Evolutionary conservation across 2,329 filamentous ascomycete species (phyloP).

Genomic region (Rhexocercosporidium sp.): DNA sequence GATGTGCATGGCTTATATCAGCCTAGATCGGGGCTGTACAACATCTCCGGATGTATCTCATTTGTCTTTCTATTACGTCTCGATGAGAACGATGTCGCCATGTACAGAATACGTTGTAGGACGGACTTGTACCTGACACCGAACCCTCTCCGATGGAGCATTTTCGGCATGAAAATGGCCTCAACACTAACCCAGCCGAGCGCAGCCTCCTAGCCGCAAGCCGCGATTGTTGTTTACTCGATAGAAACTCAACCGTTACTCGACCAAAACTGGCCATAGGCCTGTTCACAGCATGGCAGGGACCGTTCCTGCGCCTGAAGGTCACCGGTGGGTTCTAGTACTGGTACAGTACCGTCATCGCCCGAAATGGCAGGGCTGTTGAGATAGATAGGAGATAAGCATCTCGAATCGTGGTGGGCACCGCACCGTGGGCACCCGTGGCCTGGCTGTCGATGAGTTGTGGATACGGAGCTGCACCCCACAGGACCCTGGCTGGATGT

Average conservation of each 20-base stretch:
- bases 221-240: constrained; percentile 30
- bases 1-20: not conserved
- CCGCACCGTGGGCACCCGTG: constrained; percentile 14
- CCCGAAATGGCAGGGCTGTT: constrained; percentile 5
- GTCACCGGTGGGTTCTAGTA: not conserved
- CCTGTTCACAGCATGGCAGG: not conserved
- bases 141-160: not conserved
- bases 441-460: constrained; percentile 20
- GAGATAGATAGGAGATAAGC: constrained; percentile 35
- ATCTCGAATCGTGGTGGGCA: constrained; percentile 19
- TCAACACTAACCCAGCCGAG: not conserved
- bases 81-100: not conserved
- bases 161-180: not conserved
- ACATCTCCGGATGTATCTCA: not conserved
- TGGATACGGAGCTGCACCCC: constrained; percentile 34
- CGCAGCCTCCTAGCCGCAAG: not conserved
- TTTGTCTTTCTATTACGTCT: constrained; percentile 11
- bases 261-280: constrained; percentile 15
- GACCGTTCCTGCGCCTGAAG: constrained; percentile 13
- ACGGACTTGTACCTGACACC: not conserved
- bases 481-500: constrained; percentile 28
- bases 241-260: constrained; percentile 25
- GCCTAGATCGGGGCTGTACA: constrained; percentile 6
- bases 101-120: constrained; percentile 5
- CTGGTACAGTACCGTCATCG: constrained; percentile 7